Evolutionary conservation across 805 yeast genomes (phyloP).

Genomic region (Cyberlindnera sargentensis): DNA sequence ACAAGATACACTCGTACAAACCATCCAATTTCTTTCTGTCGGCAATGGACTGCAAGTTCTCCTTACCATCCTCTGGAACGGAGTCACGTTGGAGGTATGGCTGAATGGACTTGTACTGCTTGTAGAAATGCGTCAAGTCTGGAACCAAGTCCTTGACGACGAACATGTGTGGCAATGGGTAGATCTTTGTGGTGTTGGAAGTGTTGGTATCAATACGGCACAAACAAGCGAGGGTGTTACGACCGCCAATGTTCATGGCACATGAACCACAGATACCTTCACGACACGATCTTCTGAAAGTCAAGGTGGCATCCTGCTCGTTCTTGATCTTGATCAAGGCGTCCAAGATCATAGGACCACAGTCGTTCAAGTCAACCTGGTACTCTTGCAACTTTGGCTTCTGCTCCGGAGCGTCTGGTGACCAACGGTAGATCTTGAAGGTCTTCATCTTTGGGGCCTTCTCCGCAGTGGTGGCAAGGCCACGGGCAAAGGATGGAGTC

Average conservation of each 20-base stretch:
- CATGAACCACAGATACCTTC: conserved; percentile 99
- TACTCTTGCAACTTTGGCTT: conserved; percentile 84
- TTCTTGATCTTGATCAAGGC: conserved; percentile 92
- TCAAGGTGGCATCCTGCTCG: conserved; percentile 92
- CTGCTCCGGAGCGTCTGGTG: conserved; percentile 90
- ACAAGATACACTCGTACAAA: conserved; percentile 91
- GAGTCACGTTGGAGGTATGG: conserved; percentile 83
- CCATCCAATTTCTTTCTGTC: conserved; percentile 98
- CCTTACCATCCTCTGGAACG: conserved; percentile 85
- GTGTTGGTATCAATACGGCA: conserved; percentile 85
- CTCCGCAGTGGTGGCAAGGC: conserved; percentile 43
- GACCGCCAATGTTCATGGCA: conserved; percentile 99
- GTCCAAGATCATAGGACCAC: conserved; percentile 98
- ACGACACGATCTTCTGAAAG: conserved; percentile 97
- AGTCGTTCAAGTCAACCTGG: conserved; percentile 77
- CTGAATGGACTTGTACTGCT: conserved; percentile 96
- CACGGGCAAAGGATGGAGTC: conserved; percentile 8
- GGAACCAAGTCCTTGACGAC: conserved; percentile 97
- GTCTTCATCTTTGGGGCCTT: conserved; percentile 59
- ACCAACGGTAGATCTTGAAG: conserved; percentile 96
- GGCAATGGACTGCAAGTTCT: conserved; percentile 81
- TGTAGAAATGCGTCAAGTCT: conserved; percentile 94
- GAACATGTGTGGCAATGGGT: conserved; percentile 97
- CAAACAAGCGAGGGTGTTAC: conserved; percentile 93
- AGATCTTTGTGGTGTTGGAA: conserved; percentile 72